phyloP scores from a whole-genome alignment of 2,329 filamentous ascomycete species.

The Esteya vermicola region DNA sequence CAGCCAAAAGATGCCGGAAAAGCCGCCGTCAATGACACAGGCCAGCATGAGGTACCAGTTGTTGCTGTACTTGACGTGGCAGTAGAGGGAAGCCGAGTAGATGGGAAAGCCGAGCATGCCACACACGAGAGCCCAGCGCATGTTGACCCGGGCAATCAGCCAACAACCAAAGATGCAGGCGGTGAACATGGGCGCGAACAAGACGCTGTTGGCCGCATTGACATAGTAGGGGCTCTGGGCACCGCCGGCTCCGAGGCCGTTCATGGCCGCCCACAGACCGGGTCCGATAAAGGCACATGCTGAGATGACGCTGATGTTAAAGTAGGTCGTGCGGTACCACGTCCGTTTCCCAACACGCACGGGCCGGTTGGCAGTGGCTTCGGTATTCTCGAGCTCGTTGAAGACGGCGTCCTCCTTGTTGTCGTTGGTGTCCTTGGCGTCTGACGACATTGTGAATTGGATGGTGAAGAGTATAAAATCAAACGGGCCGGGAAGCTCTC shows the following conservation, averaged over 20 bases:
- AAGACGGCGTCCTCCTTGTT: too few species aligned
- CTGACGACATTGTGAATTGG: too few species aligned
- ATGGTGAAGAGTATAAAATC: too few species aligned
- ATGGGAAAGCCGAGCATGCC: conserved; percentile 56
- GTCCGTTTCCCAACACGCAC: too few species aligned
- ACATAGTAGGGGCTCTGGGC: conserved; percentile 49
- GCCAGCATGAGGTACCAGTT: too few species aligned
- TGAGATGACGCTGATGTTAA: neutral
- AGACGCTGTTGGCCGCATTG: conserved; percentile 55
- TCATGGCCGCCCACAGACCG: conserved; percentile 63
- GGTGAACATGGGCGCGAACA: conserved; percentile 47
- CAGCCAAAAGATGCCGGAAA: too few species aligned
- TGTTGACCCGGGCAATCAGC: conserved; percentile 51
- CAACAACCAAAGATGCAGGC: conserved; percentile 50
- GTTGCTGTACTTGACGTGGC: conserved; percentile 53
- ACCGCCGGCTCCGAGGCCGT: conserved; percentile 56
- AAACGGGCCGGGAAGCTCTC: too few species aligned
- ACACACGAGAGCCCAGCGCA: conserved; percentile 53
- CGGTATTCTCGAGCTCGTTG: too few species aligned
- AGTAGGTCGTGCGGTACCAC: too few species aligned
- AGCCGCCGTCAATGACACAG: too few species aligned
- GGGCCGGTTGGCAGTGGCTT: too few species aligned
- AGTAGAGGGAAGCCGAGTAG: conserved; percentile 36
- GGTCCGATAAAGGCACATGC: conserved; percentile 52
- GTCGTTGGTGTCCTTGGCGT: too few species aligned